Base-by-base conservation (phyloP, 495 filamentous ascomycete species). In the Haplographium delicatum region DNA sequence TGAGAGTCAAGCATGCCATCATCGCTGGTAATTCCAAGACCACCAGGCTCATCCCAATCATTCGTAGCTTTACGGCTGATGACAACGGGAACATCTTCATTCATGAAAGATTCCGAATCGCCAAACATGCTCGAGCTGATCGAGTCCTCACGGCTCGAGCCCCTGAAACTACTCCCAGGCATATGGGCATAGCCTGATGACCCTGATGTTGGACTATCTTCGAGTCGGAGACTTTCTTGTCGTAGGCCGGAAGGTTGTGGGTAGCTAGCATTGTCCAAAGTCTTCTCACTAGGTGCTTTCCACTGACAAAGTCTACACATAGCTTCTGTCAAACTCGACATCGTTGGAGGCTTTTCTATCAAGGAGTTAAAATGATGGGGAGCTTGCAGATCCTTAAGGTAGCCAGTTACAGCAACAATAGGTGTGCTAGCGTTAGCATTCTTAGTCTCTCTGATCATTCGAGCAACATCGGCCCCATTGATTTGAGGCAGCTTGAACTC, bases 331-430 rank as follows among this genome's bases (percentile, higher is more conserved):
- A 97, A 67, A 66, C 95, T 96, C 4, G 83, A 83, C 49, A 85
- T 74, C 6, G 91, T 97, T 15, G 94, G 90, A 8, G 93, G 93
- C 65, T 98, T 98, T 66, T 97, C 89, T 40, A 98, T 88, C 41
- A 97, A 75, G 8, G 84, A 84, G 60, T 96, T 89, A 58, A 98
- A 97, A 65, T 96, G 85, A 71, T 97, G 90, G 8, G 87, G 88
- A 49, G 89, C 88, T 28, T 88, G 89, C 16, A 98, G 76, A 60
- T 98, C 93, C 58, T 96, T 97, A 11, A 98, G 72, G 66, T 98
- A 98, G 33, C 93, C 90, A 11, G 93, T 98, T n/a, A 97, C 88
- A 39, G 89, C 89, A 38, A 98, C 88, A 56, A 98, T 93, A 2
- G 93, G 93, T 0, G 93, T 98, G 58, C 88, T 81, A n/a, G 85